Base-by-base conservation (phyloP, 1,284 basidiomycete genomes). In the Austroboletus rostrupii region DNA sequence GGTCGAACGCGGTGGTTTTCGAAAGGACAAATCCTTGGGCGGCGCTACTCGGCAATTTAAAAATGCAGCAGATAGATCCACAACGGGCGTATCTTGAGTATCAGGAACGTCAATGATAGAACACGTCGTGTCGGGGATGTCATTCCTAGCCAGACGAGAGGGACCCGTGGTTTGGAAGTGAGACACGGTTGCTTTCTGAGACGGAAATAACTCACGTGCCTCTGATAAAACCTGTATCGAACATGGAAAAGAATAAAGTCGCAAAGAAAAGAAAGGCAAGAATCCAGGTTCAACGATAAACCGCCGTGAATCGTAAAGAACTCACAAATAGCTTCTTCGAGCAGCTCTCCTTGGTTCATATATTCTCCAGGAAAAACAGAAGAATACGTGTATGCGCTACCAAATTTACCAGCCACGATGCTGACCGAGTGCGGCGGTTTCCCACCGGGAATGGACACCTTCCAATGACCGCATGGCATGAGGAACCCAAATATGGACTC, bases 151-250 rank as follows among this genome's bases (percentile, higher is more conserved):
- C 28, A 50, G 29, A 50, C 20, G 37, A 35, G 37, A 41, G 26
- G 38, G 47, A 41, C 47, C 49, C 39, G 39, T 49, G 47, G 17
- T 40, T 40, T 12, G 26, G 28, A 31, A 42, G 42, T 45, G 45
- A 50, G 45, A 20, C 28, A 38, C 44, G 12, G 17, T 23, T 1
- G 7, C 26, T 28, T 16, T 23, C 43, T 13, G 13, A 19, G 14
- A 31, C 17, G 16, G 36, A 47, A 49, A 29, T 19, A 8, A 61
- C 65, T 64, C 47, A 62, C 63, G 42, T 35, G 53, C 58, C 49
- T 7, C 32, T 28, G 40, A 54, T 40, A 21, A 53, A 21, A 28
- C 36, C 65, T 36, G 12, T 66, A 41, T 21, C 26, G 17, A 28
- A 17, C 3, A 36, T 31, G 28, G 13, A 21, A 37, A 48, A 43